Base-by-base conservation (phyloP, 2,329 filamentous ascomycete species). In the Laburnicola sp. region DNA sequence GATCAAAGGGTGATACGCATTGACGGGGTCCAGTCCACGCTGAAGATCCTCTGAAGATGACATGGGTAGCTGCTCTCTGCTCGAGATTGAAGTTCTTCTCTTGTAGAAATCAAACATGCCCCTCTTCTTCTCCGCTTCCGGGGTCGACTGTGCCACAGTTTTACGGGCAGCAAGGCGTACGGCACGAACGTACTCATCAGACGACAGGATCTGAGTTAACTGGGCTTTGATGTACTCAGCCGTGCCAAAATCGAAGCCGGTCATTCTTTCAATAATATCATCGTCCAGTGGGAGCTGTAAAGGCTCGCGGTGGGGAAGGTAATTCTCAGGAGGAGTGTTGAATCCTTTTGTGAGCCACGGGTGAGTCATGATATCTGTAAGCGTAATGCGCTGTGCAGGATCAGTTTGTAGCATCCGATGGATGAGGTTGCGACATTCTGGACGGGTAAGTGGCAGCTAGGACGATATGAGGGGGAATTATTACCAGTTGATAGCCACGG, bases 301-400 rank as follows among this genome's bases (percentile, higher is more conserved):
- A 2, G 94, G 91, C 62, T 96, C 93, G 42, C 94, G 87, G 28
- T 78, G 74, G 3, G 92, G 92, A 2, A 99, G 79, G 58, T 89
- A 90, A 65, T 97, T 99, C 55, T 97, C 94, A 0, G 92, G 92
- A 6, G 91, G 86, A 2, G 84, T 85, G 65, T 82, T 88, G 72
- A 91, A 97, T 6, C 93, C 92, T 73, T 97, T 97, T 43, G 84
- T 86, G 82, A 97, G 91, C 94, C 94, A 99, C 1, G 91, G 89
- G 69, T 99, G 94, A 64, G 80, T 89, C 86, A 97, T 88, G 62
- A 99, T 95, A 72, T 99, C 94, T 49, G 86, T 81, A 74, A 99
- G 85, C 35, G 85, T 92, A 37, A 93, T 90, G 58, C 94, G 86
- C 66, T 93, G 86, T 65, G 84, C 86, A 2, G 94, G 93, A 62